Percentiles rank a stretch among this genome's conserved stretches.
Conservation (phyloP, 306 rosid species). For the Purshia tridentata region DNA sequence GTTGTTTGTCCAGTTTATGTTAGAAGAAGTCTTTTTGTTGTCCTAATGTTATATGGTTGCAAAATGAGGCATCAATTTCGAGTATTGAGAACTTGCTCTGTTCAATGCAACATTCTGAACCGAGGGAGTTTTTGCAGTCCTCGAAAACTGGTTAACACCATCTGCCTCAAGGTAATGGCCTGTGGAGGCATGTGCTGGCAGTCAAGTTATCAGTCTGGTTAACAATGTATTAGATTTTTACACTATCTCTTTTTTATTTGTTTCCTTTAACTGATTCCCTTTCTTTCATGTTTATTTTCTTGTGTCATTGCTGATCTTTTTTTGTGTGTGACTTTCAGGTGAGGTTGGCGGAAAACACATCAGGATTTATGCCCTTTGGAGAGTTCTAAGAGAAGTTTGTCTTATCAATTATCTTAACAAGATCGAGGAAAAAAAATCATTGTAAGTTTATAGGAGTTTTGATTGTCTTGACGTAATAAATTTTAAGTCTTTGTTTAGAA, state of each 20-base stretch:
- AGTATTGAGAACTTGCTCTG: constrained; percentile 19
- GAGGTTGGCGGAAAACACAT: not conserved
- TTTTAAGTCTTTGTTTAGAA: not conserved
- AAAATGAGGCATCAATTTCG: constrained; percentile 10
- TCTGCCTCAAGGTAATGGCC: constrained; percentile 36
- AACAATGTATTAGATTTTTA: constrained; percentile 1
- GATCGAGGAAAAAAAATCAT: constrained; percentile 7
- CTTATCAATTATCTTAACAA: not conserved
- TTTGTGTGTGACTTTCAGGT: constrained; percentile 12
- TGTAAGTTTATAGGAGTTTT: constrained; percentile 9
- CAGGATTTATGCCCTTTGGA: not conserved
- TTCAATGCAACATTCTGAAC: constrained; percentile 21
- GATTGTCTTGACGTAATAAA: not conserved
- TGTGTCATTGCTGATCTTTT: constrained; percentile 15
- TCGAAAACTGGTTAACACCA: constrained; percentile 23
- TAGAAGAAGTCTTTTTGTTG: constrained; percentile 15
- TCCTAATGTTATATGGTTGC: constrained; percentile 14
- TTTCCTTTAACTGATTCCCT: not conserved
- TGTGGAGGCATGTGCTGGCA: constrained; percentile 34
- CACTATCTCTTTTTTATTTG: not conserved
- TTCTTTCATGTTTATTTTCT: not conserved
- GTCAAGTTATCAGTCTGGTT: constrained; percentile 31
- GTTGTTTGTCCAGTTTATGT: constrained; percentile 12
- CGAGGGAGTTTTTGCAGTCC: constrained; percentile 24
- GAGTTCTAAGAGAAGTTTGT: constrained; percentile 3